Evolutionary conservation across 2,329 filamentous ascomycete genomes (phyloP), one percentile per base, ranked within the genome.

Genomic region (Ceratocystis diversiconidia): DNA sequence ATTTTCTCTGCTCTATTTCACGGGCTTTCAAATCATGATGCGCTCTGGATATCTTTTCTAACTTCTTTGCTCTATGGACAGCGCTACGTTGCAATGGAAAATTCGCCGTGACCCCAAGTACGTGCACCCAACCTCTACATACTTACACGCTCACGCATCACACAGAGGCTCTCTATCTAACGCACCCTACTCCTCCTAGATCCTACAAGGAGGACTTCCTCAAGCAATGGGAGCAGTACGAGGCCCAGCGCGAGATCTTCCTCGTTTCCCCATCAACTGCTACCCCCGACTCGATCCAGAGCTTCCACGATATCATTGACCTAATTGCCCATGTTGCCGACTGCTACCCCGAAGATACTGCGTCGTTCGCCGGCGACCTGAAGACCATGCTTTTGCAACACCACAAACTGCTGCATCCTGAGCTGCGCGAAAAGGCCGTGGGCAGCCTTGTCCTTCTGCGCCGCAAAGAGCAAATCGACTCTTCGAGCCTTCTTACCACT

Each of bases 271-370:
- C 94, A 5, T 80, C 86, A 15, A 87, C 87, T 8, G 87, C 88
- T 63, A 89, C 89, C 65, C 84, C 87, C 71, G 87, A 87, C 59
- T 89, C 90, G 60, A 80, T 92, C 66, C 85, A 94, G 65, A 90
- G 90, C 12, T 88, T 99, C 71, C 87, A 89, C 71, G 92, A 97
- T 72, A 82, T 96, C 70, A 88, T 99, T 71, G 92, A 97, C 72
- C 89, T 99, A 71, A 86, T 97, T 71, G 86, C 92, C 22, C 94
- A 99, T 76, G 88, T 95, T 68, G 88, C 92, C 73, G 92, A 96
- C 73, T 95, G 90, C 78, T 99, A 95, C 75, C 90, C 90, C 62
- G 83, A 87, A 67, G 82, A 92, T 68, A 92, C 91, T 1, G 80
- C 80, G 63, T 79, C 82, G 8, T 97, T 96, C 70, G 84, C 91